Percentiles rank a stretch among this genome's conserved stretches.
Conservation (phyloP, 805 yeast species). For the Wickerhamomyces rabaulensis region DNA sequence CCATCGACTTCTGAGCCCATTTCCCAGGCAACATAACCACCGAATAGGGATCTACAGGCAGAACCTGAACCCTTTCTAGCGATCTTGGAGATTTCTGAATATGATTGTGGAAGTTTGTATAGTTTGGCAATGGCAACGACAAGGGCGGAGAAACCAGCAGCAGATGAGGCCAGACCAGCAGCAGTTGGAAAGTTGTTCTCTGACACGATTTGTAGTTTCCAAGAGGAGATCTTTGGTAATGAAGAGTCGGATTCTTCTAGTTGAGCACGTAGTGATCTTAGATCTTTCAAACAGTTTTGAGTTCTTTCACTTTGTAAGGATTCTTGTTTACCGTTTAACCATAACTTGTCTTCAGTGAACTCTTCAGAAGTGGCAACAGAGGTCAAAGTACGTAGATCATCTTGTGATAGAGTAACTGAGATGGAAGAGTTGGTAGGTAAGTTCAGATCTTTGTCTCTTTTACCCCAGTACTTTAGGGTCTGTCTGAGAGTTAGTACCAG, state of each 20-base stretch:
- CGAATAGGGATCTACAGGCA: conserved; percentile 94
- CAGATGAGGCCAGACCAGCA: conserved; percentile 96
- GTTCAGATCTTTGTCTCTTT: conserved; percentile 82
- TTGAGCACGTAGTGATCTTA: conserved; percentile 59
- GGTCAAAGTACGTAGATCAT: conserved; percentile 86
- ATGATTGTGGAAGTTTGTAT: conserved; percentile 78
- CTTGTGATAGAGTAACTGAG: conserved; percentile 88
- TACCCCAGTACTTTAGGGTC: conserved; percentile 98
- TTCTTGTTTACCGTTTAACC: conserved; percentile 84
- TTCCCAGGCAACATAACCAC: conserved; percentile 99
- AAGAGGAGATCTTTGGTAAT: conserved; percentile 57
- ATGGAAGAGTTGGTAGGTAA: conserved; percentile 95
- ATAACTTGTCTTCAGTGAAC: conserved; percentile 61
- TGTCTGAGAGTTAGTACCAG: conserved; percentile 15
- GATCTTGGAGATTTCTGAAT: conserved; percentile 81
- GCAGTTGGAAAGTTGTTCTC: conserved; percentile 99
- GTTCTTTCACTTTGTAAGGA: conserved; percentile 59
- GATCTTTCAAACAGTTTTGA: conserved; percentile 69
- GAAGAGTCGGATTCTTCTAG: conserved; percentile 49
- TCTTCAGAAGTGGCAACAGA: conserved; percentile 67
- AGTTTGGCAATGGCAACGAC: conserved; percentile 84
- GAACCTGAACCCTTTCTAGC: conserved; percentile 99
- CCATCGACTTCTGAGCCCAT: conserved; percentile 81
- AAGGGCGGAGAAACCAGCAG: conserved; percentile 97
- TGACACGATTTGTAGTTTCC: conserved; percentile 74